Percentiles rank a stretch among this genome's conserved stretches.
Conservation (phyloP, 176 grass and related monocot species). For the Ensete ventricosum region DNA sequence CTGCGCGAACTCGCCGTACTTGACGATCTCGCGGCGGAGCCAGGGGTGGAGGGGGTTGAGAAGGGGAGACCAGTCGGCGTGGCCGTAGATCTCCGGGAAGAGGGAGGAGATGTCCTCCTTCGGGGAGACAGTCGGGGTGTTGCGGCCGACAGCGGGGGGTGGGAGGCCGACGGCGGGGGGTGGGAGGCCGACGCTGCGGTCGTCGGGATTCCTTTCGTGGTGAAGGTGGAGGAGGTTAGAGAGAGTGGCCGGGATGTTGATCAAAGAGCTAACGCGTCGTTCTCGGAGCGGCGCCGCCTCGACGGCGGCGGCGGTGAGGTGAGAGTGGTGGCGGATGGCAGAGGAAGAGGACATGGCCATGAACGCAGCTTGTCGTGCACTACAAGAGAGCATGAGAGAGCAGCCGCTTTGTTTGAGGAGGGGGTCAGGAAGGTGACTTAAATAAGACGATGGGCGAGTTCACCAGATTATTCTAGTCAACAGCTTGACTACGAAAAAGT, state of each 20-base stretch:
- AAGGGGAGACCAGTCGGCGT: conserved; percentile 23
- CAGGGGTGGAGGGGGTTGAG: conserved; percentile 29
- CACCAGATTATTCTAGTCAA: too few relatives aligned
- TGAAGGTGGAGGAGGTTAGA: conserved; percentile 31
- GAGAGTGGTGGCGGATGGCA: conserved; percentile 11
- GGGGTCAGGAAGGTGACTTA: too few relatives aligned
- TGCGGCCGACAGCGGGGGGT: neutral
- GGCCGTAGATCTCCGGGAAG: conserved; percentile 18
- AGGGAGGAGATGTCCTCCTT: conserved; percentile 24
- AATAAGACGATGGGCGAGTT: too few relatives aligned
- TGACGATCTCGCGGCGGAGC: conserved; percentile 36
- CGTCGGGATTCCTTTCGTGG: neutral
- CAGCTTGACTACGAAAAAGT: too few relatives aligned
- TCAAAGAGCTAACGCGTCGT: neutral
- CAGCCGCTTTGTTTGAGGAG: too few relatives aligned
- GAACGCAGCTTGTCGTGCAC: neutral
- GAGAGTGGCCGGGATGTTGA: conserved; percentile 28
- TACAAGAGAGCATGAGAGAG: neutral
- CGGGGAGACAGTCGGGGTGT: conserved; percentile 2
- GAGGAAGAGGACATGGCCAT: conserved; percentile 24
- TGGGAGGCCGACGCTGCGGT: neutral
- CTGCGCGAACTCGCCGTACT: conserved; percentile 42
- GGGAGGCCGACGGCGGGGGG: neutral
- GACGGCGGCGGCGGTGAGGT: neutral
- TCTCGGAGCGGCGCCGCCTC: neutral